Percentiles rank a stretch among this genome's conserved stretches.
phyloP scores from a whole-genome alignment of 2,329 filamentous ascomycete species.

The Juglanconis juglandina region DNA sequence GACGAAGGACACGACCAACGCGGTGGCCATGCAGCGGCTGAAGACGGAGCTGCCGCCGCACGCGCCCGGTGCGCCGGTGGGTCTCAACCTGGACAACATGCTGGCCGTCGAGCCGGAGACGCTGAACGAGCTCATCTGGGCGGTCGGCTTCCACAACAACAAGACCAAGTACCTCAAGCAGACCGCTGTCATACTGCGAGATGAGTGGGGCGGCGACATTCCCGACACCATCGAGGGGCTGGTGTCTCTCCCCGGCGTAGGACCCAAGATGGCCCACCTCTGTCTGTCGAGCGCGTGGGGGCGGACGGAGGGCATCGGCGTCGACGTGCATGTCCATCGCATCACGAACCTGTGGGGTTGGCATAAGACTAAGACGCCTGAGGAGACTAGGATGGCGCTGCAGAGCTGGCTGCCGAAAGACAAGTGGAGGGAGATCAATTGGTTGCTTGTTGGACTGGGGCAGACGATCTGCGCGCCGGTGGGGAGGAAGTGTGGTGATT shows the following conservation, averaged over 20 bases:
- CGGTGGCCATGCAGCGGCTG: slow-evolving; percentile 74
- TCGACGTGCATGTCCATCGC: slow-evolving; percentile 91
- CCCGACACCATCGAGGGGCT: slow-evolving; percentile 74
- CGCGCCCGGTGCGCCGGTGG: slow-evolving; percentile 39
- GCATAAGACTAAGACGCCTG: slow-evolving; percentile 76
- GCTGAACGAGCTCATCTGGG: slow-evolving; percentile 71
- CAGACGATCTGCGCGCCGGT: slow-evolving; percentile 83
- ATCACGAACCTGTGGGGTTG: slow-evolving; percentile 94
- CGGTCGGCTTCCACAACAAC: slow-evolving; percentile 92
- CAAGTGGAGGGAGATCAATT: slow-evolving; percentile 89
- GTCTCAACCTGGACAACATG: slow-evolving; percentile 73
- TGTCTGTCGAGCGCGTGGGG: slow-evolving; percentile 71
- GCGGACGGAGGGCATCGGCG: slow-evolving; percentile 73
- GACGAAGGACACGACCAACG: slow-evolving; percentile 89
- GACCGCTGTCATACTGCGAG: slow-evolving; percentile 68
- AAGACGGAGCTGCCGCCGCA: slow-evolving; percentile 67
- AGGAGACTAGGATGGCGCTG: slow-evolving; percentile 73
- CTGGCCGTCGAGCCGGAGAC: slow-evolving; percentile 64
- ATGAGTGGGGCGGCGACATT: slow-evolving; percentile 71
- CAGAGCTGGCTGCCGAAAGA: slow-evolving; percentile 81
- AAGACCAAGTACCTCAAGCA: slow-evolving; percentile 81
- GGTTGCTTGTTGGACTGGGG: slow-evolving; percentile 80
- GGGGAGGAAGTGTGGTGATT: slow-evolving; percentile 78
- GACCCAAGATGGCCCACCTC: slow-evolving; percentile 92
- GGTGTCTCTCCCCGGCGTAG: slow-evolving; percentile 77